Evolutionary conservation across 2,329 filamentous ascomycete species (phyloP).

Genomic region (Nemania sp.): DNA sequence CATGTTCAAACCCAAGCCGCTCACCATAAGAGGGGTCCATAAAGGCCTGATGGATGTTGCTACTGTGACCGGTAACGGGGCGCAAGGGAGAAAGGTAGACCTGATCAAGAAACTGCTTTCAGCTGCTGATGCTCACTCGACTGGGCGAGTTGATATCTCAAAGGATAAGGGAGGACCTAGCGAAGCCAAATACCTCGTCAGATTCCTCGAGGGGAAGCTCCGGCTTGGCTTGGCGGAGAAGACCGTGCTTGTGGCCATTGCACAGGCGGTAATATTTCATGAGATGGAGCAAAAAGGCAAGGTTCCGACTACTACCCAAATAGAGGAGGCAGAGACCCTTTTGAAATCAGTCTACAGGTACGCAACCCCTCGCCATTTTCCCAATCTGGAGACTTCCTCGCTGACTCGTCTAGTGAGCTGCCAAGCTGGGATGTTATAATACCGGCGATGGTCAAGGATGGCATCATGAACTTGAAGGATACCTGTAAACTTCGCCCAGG

Average conservation of each 20-base stretch:
- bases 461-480: constrained; percentile 80
- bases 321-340: constrained; percentile 81
- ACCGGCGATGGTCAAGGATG: constrained; percentile 83
- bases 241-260: constrained; percentile 86
- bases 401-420: constrained; percentile 68
- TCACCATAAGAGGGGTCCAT: constrained; percentile 86
- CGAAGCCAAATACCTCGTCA: constrained; percentile 91
- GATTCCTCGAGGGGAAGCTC: constrained; percentile 93
- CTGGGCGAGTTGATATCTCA: constrained; percentile 83
- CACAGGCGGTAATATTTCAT: constrained; percentile 85
- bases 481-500: constrained; percentile 91
- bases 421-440: constrained; percentile 96
- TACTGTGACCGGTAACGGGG: constrained; percentile 81
- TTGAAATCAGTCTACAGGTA: constrained; percentile 91
- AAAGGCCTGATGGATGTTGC: constrained; percentile 88
- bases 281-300: constrained; percentile 74
- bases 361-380: constrained; percentile 27
- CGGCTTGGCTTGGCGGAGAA: constrained; percentile 89
- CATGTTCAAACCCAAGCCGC: constrained; percentile 95
- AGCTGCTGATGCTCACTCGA: constrained; percentile 74
- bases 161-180: constrained; percentile 93
- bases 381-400: constrained; percentile 40
- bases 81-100: constrained; percentile 88
- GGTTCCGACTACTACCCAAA: constrained; percentile 71
- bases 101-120: constrained; percentile 97